A percentile compares a stretch with the other conserved stretches of the same genome.
Evolutionary conservation across 2,329 filamentous ascomycete species (phyloP).

Genomic region (Pseudogymnoascus sp.): DNA sequence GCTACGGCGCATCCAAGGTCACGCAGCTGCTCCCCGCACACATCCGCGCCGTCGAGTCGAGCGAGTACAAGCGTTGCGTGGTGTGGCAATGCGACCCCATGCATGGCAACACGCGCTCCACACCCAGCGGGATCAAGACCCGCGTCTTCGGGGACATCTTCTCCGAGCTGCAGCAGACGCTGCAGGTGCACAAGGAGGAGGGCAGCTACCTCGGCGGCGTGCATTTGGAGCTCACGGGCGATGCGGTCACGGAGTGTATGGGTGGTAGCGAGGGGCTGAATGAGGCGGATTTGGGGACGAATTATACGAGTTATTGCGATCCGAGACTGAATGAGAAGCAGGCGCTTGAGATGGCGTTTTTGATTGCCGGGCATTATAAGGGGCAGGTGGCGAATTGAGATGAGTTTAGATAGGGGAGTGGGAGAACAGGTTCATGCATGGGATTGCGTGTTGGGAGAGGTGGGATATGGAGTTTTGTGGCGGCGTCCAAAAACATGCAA

Average conservation of each 20-base stretch:
- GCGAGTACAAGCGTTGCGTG: constrained; percentile 58
- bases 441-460: not conserved
- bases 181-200: constrained; percentile 75
- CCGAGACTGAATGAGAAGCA: constrained; percentile 96
- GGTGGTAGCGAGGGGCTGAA: constrained; percentile 80
- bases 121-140: constrained; percentile 78
- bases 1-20: constrained; percentile 79
- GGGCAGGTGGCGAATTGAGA: constrained; percentile 29
- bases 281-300: constrained; percentile 80
- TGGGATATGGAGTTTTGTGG: not conserved
- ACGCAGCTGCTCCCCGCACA: constrained; percentile 69
- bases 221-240: constrained; percentile 90
- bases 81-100: constrained; percentile 99
- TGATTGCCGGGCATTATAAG: constrained; percentile 77
- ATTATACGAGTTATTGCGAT: constrained; percentile 96
- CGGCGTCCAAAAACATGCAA: not conserved
- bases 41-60: constrained; percentile 80
- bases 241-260: constrained; percentile 92
- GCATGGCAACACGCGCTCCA: constrained; percentile 75
- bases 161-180: constrained; percentile 73
- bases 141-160: constrained; percentile 86
- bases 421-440: not conserved
- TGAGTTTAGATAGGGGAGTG: not conserved
- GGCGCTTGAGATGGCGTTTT: constrained; percentile 86
- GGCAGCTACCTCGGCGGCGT: constrained; percentile 87